A percentile compares a stretch with the other conserved stretches of the same genome.
These are phyloP conservation scores for Lentinula guzmanii DNA, from an alignment of 768 basidiomycete species.

Conservation along the genomic window DNA sequence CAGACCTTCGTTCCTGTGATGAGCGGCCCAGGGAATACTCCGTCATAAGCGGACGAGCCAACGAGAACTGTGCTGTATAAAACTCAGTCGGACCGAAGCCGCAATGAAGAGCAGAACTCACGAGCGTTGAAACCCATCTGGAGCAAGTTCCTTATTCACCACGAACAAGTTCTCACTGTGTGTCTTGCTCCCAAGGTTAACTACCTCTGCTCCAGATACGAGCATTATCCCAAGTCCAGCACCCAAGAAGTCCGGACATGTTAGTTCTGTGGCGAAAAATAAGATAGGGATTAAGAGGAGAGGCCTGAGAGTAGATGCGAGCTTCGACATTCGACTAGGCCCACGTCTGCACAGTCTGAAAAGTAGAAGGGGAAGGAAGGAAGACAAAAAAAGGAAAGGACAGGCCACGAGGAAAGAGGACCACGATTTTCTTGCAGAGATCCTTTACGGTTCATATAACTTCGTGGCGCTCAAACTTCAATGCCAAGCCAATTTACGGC, in stretches of 20 bases:
- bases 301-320: not conserved
- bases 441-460: not conserved
- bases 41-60: not conserved
- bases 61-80: not conserved
- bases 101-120: not conserved
- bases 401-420: not conserved
- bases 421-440: not conserved
- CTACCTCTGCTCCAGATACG: not conserved
- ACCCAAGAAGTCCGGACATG: not conserved
- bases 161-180: slow-evolving; percentile 13
- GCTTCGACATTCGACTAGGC: not conserved
- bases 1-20: slow-evolving; percentile 10
- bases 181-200: not conserved
- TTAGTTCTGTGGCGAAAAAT: not conserved
- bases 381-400: not conserved
- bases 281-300: not conserved
- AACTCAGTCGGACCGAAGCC: no score
- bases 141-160: slow-evolving; percentile 13
- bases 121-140: slow-evolving; percentile 19
- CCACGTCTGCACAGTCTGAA: not conserved
- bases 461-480: not conserved
- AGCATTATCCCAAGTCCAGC: not conserved
- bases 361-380: not conserved
- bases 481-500: not conserved
- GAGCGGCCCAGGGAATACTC: slow-evolving; percentile 8